Percentiles rank a stretch among this genome's conserved stretches.
These are phyloP conservation scores for Arachnomyces sp. DNA, from an alignment of 2,329 filamentous ascomycete genomes.

Conservation along the genomic window DNA sequence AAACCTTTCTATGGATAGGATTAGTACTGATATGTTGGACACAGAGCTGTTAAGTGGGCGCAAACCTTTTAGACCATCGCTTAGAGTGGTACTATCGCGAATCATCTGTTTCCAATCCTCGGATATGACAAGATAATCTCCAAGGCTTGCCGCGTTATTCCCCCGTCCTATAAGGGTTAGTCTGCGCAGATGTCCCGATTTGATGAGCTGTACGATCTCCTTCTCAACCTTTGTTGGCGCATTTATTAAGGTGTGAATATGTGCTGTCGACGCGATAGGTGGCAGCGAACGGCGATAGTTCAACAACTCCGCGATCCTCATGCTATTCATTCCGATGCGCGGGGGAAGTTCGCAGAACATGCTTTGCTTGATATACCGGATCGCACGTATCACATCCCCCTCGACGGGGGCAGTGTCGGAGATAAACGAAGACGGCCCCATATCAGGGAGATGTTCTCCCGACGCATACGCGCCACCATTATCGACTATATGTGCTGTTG, in stretches of 20 bases:
- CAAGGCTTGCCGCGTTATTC: slow-evolving; percentile 47
- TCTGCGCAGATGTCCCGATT: slow-evolving; percentile 45
- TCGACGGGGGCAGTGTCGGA: slow-evolving; percentile 37
- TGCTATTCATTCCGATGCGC: slow-evolving; percentile 55
- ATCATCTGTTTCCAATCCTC: slow-evolving; percentile 45
- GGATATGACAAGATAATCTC: slow-evolving; percentile 51
- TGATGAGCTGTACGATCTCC: slow-evolving; percentile 49
- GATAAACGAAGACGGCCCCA: slow-evolving; percentile 44
- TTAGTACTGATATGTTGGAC: slow-evolving; percentile 42
- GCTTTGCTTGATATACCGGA: slow-evolving; percentile 43
- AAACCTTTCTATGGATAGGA: slow-evolving; percentile 43
- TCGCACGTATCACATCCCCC: slow-evolving; percentile 45
- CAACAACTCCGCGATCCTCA: slow-evolving; percentile 51
- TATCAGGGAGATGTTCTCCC: slow-evolving; percentile 43
- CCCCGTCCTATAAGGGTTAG: slow-evolving; percentile 52
- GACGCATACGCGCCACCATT: slow-evolving; percentile 9
- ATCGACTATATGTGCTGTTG: too few relatives aligned
- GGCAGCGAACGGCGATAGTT: slow-evolving; percentile 50
- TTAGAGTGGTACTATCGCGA: slow-evolving; percentile 26
- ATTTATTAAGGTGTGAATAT: slow-evolving; percentile 51
- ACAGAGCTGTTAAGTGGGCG: not conserved
- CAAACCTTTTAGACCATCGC: slow-evolving; percentile 29
- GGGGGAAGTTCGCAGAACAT: slow-evolving; percentile 52
- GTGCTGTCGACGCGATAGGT: slow-evolving; percentile 52
- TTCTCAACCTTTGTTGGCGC: slow-evolving; percentile 53